phyloP scores from a whole-genome alignment of 441 rosid genomes.

The Corymbia calophylla region DNA sequence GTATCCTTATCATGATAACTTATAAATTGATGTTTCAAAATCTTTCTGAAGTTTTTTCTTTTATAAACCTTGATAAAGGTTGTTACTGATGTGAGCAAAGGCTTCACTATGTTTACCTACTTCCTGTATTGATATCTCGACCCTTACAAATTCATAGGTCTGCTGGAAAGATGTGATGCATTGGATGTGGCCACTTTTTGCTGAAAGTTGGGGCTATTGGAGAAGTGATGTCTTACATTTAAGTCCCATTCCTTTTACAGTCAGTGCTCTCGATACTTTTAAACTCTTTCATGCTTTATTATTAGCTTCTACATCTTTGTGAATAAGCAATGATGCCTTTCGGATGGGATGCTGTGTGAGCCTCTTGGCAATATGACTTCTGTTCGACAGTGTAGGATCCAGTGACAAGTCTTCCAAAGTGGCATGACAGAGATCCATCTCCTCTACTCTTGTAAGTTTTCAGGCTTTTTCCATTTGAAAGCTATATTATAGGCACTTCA shows the following conservation, averaged over 20 bases:
- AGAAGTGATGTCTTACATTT: constrained; percentile 70
- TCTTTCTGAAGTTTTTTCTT: neutral
- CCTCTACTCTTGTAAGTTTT: constrained; percentile 66
- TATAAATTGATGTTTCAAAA: neutral
- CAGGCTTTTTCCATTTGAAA: neutral
- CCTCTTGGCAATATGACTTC: neutral
- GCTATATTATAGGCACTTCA: neutral
- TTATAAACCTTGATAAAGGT: accelerated
- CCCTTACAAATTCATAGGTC: constrained; percentile 23
- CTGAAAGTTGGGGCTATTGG: constrained; percentile 84
- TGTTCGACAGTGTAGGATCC: constrained; percentile 58
- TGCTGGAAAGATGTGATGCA: constrained; percentile 87
- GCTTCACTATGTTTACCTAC: neutral
- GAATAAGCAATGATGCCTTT: neutral
- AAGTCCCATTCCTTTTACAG: constrained; percentile 77
- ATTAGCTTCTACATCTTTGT: neutral
- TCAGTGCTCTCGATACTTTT: constrained; percentile 21
- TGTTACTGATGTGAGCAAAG: neutral
- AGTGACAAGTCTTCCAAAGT: constrained; percentile 76
- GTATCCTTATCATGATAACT: constrained; percentile 16
- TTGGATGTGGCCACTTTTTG: constrained; percentile 98
- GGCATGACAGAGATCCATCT: constrained; percentile 60
- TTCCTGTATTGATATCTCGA: neutral
- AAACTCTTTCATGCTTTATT: neutral
- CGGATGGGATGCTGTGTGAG: neutral